Percentiles rank a stretch among this genome's conserved stretches.
Evolutionary conservation across 805 yeast species (phyloP).

Genomic region (Teunomyces gatunensis): DNA sequence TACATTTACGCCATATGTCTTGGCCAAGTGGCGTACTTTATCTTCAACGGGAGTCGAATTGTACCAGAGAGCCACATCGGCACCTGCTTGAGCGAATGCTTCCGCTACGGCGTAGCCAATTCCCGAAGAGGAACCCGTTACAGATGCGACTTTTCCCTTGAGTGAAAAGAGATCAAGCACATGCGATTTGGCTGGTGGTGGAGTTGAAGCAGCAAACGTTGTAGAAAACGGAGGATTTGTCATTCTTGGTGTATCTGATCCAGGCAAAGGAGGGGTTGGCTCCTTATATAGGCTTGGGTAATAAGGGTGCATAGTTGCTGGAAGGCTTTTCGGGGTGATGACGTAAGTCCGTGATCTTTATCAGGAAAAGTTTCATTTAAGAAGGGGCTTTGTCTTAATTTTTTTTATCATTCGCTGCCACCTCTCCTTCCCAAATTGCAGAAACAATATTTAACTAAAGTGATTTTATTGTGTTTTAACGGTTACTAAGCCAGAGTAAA

Average conservation of each 20-base stretch:
- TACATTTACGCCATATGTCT: constrained; percentile 57
- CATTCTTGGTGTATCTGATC: background rate
- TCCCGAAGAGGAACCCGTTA: constrained; percentile 85
- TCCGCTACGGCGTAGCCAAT: constrained; percentile 81
- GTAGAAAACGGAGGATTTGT: constrained; percentile 9
- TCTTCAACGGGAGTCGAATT: constrained; percentile 62
- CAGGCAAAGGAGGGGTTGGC: background rate
- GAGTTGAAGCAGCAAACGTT: constrained; percentile 40
- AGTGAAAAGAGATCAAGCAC: constrained; percentile 71
- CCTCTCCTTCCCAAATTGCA: no score
- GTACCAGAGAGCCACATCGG: constrained; percentile 69
- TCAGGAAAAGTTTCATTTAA: background rate
- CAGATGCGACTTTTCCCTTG: constrained; percentile 77
- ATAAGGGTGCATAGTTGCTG: background rate
- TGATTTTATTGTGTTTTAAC: no score
- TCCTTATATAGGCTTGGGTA: background rate
- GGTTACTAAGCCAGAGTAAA: no score
- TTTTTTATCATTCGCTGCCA: no score
- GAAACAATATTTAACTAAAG: no score
- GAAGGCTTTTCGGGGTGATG: background rate
- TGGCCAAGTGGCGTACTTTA: constrained; percentile 50
- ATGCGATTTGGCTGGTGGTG: constrained; percentile 49
- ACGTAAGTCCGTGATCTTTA: constrained; percentile 2
- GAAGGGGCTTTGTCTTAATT: background rate
- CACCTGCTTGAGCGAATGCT: constrained; percentile 85